These are phyloP conservation scores for Xanthoceras sorbifolium DNA, from an alignment of 345 rosid genomes.

Conservation along the genomic window DNA sequence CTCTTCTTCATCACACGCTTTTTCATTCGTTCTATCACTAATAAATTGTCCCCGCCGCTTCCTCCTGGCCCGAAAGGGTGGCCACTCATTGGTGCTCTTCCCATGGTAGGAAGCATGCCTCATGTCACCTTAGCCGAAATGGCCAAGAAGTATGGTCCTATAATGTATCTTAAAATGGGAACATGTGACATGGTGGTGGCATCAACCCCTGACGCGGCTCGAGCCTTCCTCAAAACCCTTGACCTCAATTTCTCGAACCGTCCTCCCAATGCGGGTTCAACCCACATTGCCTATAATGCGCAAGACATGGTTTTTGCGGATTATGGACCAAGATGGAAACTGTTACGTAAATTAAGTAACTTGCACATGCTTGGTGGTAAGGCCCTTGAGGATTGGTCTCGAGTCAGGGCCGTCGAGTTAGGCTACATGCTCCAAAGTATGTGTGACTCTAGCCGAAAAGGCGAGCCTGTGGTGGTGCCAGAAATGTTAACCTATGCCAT, in stretches of 20 bases:
- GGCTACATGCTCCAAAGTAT: conserved; percentile 53
- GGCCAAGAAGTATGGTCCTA: conserved; percentile 55
- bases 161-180: conserved; percentile 58
- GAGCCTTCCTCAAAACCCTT: conserved; percentile 53
- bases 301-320: conserved; percentile 69
- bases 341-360: conserved; percentile 56
- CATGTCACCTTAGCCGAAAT: conserved; percentile 50
- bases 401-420: conserved; percentile 34
- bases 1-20: conserved; percentile 34
- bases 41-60: conserved; percentile 17
- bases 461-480: conserved; percentile 40
- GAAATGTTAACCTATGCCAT: conserved; percentile 51
- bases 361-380: conserved; percentile 65
- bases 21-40: conserved; percentile 19
- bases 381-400: conserved; percentile 52
- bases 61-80: conserved; percentile 60
- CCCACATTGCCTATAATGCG: conserved; percentile 51
- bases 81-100: conserved; percentile 61
- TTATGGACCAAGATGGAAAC: conserved; percentile 57
- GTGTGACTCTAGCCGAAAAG: conserved; percentile 28
- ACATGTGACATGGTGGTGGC: conserved; percentile 55
- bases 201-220: conserved; percentile 54
- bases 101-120: conserved; percentile 56
- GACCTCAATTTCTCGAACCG: conserved; percentile 63
- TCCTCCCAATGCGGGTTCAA: conserved; percentile 52